Base-by-base conservation (phyloP, 2,329 filamentous ascomycete genomes). In the Ambrosiella cleistominuta region DNA sequence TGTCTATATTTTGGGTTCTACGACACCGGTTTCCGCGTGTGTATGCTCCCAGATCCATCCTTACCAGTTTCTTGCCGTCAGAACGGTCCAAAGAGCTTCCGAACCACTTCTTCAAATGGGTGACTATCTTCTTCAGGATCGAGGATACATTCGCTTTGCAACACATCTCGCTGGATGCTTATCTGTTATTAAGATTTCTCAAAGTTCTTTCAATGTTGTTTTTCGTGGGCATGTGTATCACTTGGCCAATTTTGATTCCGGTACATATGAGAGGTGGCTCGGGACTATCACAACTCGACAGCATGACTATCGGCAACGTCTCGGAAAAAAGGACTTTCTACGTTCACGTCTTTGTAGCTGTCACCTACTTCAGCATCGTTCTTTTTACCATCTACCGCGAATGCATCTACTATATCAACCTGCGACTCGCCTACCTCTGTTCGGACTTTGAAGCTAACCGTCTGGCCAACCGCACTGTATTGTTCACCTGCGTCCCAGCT, bases 381-480 rank as follows among this genome's bases (percentile, higher is more conserved):
- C 83, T 96, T 69, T 91, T 88, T 70, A 87, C 88, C 65, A 81
- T 98, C 57, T 88, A 88, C 37, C 82, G 93, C 62, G 93, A 98
- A 70, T 83, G 83, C 66, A 84, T 98, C 65, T 97, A 85, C 77
- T 95, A 89, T 70, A 87, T 96, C 72, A 95, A 95, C 65, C 72
- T 97, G 56, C 86, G 91, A 63, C 93, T 97, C 71, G 91, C 91
- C 0, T 97, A 94, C 72, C 80, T 90, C n/a, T 76, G 95, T 59
- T 87, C 88, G 1, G 88, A 87, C 0, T 75, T 86, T 55, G 91
- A 95, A 66, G 80, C 88, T 36, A 85, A 83, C 63, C 85, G 90
- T 15, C 81, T 97, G 47, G 96, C 91, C 0, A 89, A 90, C 0
- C 81, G 89, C 36, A 96, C 90, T 1, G 89, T 97, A 6, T 79